phyloP scores from a whole-genome alignment of 148 eudicot genomes.

The Pharnaceum exiguum region DNA sequence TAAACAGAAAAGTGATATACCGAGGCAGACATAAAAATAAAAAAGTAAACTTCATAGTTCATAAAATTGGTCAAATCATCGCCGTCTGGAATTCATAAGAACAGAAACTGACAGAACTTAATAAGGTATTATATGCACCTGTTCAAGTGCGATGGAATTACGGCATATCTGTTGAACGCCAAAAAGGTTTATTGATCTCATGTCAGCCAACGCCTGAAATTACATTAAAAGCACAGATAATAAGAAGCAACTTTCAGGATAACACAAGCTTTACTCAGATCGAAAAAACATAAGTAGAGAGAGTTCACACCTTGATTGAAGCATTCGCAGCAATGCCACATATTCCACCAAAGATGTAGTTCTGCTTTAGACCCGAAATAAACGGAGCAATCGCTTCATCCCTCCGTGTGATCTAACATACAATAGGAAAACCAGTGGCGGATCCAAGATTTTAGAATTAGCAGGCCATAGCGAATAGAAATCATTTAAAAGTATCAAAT shows the following conservation, averaged over 20 bases:
- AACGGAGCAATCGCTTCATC: constrained; percentile 96
- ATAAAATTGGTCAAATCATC: neutral
- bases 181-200: constrained; percentile 85
- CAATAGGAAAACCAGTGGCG: constrained; percentile 11
- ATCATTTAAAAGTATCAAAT: too few species aligned
- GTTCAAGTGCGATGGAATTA: constrained; percentile 93
- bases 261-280: neutral
- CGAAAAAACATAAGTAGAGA: constrained; percentile 2
- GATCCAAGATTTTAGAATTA: constrained; percentile 6
- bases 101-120: neutral
- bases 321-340: constrained; percentile 81
- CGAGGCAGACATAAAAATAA: too few species aligned
- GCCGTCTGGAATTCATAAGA: neutral
- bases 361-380: constrained; percentile 69
- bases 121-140: constrained; percentile 39
- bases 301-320: constrained; percentile 66
- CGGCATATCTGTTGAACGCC: constrained; percentile 99
- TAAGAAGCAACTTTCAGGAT: neutral
- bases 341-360: constrained; percentile 91
- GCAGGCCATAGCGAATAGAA: too few species aligned
- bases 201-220: constrained; percentile 82
- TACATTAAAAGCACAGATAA: constrained; percentile 14
- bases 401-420: constrained; percentile 74
- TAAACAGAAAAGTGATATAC: too few species aligned
- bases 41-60: neutral